These are phyloP conservation scores for Penicillium psychrofluorescens DNA, from an alignment of 495 filamentous ascomycete genomes.

Conservation along the genomic window DNA sequence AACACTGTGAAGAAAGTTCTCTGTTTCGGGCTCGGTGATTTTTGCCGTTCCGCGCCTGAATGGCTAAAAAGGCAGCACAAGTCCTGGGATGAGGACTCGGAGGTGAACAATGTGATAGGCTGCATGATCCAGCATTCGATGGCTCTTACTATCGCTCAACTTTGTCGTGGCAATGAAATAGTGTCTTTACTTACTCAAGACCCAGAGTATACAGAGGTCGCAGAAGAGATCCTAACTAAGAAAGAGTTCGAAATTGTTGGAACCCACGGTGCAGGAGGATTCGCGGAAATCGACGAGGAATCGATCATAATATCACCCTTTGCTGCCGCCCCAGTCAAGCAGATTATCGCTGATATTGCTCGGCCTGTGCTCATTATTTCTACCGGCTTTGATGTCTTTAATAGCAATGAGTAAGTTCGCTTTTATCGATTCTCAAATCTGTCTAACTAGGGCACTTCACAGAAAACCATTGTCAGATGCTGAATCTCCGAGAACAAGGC, in stretches of 20 bases:
- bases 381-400: constrained; percentile 18
- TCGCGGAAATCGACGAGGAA: constrained; percentile 29
- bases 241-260: constrained; percentile 30
- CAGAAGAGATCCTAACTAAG: constrained; percentile 23
- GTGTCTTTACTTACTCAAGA: constrained; percentile 23
- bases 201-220: constrained; percentile 22
- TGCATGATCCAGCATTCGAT: constrained; percentile 26
- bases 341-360: constrained; percentile 30
- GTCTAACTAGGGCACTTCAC: constrained; percentile 14
- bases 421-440: constrained; percentile 17
- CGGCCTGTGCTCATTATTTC: constrained; percentile 23
- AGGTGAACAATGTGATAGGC: constrained; percentile 17
- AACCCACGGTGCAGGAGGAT: constrained; percentile 29
- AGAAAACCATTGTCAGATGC: constrained; percentile 26
- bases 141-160: constrained; percentile 26
- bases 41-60: constrained; percentile 21
- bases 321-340: constrained; percentile 23
- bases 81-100: constrained; percentile 20
- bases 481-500: constrained; percentile 31
- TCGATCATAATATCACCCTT: constrained; percentile 27
- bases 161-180: constrained; percentile 18
- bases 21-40: constrained; percentile 32
- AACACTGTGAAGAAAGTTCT: constrained; percentile 28
- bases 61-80: constrained; percentile 21
- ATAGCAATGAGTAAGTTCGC: constrained; percentile 21